phyloP scores from a whole-genome alignment of 192 early-diverging fungal species.

The Coemansia sp. region DNA sequence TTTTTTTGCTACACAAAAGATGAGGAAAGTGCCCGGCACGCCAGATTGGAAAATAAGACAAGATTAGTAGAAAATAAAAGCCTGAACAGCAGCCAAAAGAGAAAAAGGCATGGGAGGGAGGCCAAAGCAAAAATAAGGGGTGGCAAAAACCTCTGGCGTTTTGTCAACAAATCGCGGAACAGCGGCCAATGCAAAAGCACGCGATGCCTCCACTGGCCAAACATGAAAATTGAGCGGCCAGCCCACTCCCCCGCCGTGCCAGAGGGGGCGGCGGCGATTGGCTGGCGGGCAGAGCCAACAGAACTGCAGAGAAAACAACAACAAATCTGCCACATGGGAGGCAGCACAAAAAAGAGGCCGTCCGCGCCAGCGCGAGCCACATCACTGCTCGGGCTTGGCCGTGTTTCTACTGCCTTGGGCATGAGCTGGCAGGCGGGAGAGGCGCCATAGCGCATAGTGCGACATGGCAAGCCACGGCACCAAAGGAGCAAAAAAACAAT shows the following conservation, averaged over 20 bases:
- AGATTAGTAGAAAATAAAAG: too few species aligned
- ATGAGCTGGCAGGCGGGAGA: too few species aligned
- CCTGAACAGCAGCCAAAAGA: too few species aligned
- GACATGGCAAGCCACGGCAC: too few species aligned
- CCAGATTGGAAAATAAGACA: too few species aligned
- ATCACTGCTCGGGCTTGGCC: too few species aligned
- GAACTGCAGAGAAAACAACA: conserved; percentile 28
- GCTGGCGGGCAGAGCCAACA: conserved; percentile 1
- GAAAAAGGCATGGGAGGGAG: background rate
- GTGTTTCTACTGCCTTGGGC: too few species aligned
- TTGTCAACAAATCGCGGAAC: conserved; percentile 30
- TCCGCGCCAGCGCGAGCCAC: too few species aligned
- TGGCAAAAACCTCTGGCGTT: background rate
- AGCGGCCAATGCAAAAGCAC: background rate
- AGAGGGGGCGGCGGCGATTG: background rate
- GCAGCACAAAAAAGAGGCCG: conserved; percentile 2
- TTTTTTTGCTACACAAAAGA: background rate
- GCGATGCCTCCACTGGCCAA: conserved; percentile 5
- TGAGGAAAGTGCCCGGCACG: background rate
- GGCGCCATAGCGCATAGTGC: too few species aligned
- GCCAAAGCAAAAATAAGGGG: background rate
- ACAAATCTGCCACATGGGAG: conserved; percentile 18
- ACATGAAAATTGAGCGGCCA: conserved; percentile 10
- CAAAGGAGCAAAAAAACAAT: too few species aligned
- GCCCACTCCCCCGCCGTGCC: too few species aligned